Base-by-base conservation (phyloP, 106 monocot species). In the Gastrodia elata region DNA sequence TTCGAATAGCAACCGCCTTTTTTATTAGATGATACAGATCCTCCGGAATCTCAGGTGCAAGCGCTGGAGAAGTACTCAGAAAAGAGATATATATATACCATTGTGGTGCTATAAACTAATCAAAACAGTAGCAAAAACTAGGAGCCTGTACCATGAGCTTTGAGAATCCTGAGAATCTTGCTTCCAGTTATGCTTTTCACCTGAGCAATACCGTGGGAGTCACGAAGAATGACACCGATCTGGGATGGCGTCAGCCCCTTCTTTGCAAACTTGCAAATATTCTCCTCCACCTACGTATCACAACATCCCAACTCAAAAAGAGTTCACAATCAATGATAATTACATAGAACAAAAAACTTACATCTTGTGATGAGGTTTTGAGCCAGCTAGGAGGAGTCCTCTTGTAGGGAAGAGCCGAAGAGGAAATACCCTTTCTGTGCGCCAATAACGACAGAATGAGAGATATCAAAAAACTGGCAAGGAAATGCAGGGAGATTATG, bases 211-310 rank as follows among this genome's bases (percentile, higher is more conserved):
- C 89, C 92, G 35, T 86, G 86, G 0, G 88, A 89, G 44, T 92
- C 92, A 79, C 87, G 89, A 72, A 89, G 92, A 41, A 87, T 83
- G 70, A 89, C 92, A 68, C 92, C 92, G 28, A 92, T 92, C 81
- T 89, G 89, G 0, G 88, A 92, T 6, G 92, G 84, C 26, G 86
- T 87, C 84, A 87, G 68, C 1, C 92, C 92, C 78, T 89, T 92
- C 89, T 89, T 92, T 39, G 92, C 92, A 33, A 89, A 83, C 75
- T 88, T 92, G 76, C 77, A 80, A 70, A 92, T 92, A 76, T 58
- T 84, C 34, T 92, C 92, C 48, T 92, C 86, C 34, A 92, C 87
- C 89, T 89, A 10, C n/a, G 1, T 0, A 39, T 32, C 65, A 65
- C 4, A 65, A 33, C 15, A 35, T 8, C 48, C 33, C 6, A 41